Base-by-base conservation (phyloP, 2,329 filamentous ascomycete species). In the Zalaria sp. region DNA sequence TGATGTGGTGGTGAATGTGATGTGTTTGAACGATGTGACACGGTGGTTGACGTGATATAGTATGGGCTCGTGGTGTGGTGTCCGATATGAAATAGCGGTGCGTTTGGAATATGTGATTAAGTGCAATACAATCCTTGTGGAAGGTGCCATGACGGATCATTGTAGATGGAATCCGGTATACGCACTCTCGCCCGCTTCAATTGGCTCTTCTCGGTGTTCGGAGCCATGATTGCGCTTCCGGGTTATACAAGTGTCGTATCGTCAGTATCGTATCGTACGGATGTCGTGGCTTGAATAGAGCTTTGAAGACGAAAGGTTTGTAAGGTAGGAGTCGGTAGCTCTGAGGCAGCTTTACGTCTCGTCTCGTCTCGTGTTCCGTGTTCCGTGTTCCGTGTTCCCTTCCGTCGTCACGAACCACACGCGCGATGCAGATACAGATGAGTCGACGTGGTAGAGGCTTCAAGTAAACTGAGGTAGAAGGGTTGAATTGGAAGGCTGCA, bases 131-230 rank as follows among this genome's bases (percentile, higher is more conserved):
- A 31, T 37, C 44, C 39, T 41, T n/a, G 35, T 7, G 7, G 29
- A 27, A 37, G 9, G 27, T n/a, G 35, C 8, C 11, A 7, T 5
- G 31, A 10, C 18, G 8, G 11, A 9, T 25, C 5, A 6, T 25
- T 27, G 25, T 6, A 29, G 34, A 6, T 34, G 26, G 35, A 7
- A 25, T 37, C 29, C 11, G 9, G n/a, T 25, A 47, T 45, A 68
- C 75, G 58, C 70, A 91, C 85, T 62, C 81, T 75, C 52, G 69
- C 75, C 58, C 86, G 79, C 71, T 93, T 93, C 67, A 91, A 77
- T 66, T 83, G 81, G 68, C 84, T 84, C 64, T 91, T 82, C 4
- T 48, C 40, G 9, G 39, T 39, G 8, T 36, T n/a, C 2, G 43
- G 43, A 5, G 43, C 35, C 43, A 43, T 44, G 8, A 7, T 31